phyloP scores from a whole-genome alignment of 106 monocot species.

The Dactylorhiza incarnata region DNA sequence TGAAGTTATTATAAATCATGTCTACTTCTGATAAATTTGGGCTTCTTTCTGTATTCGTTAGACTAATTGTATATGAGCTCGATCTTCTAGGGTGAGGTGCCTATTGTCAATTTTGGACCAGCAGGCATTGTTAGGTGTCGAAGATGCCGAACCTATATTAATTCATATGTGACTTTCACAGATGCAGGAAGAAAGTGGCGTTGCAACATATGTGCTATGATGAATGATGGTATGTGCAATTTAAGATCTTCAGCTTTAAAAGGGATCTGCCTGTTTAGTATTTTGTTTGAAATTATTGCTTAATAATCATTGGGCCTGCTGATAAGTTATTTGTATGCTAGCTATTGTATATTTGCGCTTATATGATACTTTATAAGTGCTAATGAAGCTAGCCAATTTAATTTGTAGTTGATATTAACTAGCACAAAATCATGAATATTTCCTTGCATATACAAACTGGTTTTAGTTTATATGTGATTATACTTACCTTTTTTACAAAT shows the following conservation, averaged over 20 bases:
- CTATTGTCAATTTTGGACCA: constrained; percentile 86
- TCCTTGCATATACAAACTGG: neutral
- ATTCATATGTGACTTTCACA: constrained; percentile 88
- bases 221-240: constrained; percentile 77
- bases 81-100: constrained; percentile 81
- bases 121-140: constrained; percentile 84
- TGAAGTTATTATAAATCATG: neutral
- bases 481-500: neutral
- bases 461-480: neutral
- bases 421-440: neutral
- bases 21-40: neutral
- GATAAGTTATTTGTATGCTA: neutral
- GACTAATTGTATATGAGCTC: neutral
- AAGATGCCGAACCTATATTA: constrained; percentile 87
- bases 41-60: neutral
- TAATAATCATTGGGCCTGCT: neutral
- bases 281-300: neutral
- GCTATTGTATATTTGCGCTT: neutral
- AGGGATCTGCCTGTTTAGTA: neutral
- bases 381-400: neutral
- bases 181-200: constrained; percentile 98
- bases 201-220: constrained; percentile 88
- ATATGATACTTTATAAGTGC: neutral
- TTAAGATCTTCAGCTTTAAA: neutral
- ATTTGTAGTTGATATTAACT: neutral